phyloP scores from a whole-genome alignment of 1,284 basidiomycete genomes.

The Neonothopanus nambi region DNA sequence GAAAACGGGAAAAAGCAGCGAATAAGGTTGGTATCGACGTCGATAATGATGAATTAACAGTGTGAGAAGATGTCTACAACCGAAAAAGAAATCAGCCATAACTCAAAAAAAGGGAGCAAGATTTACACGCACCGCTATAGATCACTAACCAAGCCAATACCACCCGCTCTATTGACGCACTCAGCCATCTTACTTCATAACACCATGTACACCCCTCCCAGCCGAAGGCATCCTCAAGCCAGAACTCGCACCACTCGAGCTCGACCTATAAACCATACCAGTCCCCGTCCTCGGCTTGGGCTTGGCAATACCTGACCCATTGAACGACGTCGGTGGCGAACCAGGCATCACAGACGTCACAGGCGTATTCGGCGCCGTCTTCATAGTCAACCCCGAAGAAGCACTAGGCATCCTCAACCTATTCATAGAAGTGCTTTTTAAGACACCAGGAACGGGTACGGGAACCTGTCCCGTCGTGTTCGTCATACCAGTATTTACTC shows the following conservation, averaged over 20 bases:
- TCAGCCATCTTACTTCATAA: no score
- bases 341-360: slow-evolving; percentile 13
- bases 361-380: slow-evolving; percentile 5
- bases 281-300: slow-evolving; percentile 65
- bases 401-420: slow-evolving; percentile 2
- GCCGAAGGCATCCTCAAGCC: slow-evolving; percentile 6
- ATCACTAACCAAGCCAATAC: no score
- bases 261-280: slow-evolving; percentile 64
- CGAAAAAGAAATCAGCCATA: no score
- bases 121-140: no score
- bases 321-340: slow-evolving; percentile 6
- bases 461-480: slow-evolving; percentile 30
- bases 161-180: no score
- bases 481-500: slow-evolving; percentile 16
- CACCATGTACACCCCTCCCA: no score
- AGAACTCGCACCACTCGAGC: slow-evolving; percentile 20
- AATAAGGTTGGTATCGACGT: no score
- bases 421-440: not conserved
- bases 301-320: slow-evolving; percentile 9
- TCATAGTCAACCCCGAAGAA: not conserved
- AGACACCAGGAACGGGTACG: slow-evolving; percentile 31
- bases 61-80: no score
- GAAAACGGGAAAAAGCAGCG: no score
- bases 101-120: no score
- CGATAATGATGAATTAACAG: no score